Conservation (phyloP, 495 filamentous ascomycete genomes). For the Thozetella sp. region DNA sequence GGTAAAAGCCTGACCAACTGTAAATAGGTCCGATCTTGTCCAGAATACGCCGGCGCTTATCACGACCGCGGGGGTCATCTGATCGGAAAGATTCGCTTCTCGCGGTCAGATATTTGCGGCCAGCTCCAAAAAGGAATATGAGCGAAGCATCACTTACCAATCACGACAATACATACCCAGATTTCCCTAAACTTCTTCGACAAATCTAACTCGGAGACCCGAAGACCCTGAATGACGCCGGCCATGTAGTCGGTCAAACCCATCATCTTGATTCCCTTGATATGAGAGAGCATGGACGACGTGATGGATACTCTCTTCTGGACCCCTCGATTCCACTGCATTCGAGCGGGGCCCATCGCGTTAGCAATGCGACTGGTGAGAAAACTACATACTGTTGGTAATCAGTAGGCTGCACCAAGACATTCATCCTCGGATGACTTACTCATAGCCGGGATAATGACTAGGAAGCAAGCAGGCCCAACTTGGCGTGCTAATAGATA, state of each 20-base stretch:
- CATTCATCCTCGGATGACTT: background rate
- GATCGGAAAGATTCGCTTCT: background rate
- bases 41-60: background rate
- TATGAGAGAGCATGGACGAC: constrained; percentile 24
- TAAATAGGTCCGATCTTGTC: constrained; percentile 10
- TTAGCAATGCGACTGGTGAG: constrained; percentile 9
- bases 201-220: constrained; percentile 19
- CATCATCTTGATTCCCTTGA: constrained; percentile 39
- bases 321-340: constrained; percentile 29
- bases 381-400: constrained; percentile 1
- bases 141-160: background rate
- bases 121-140: background rate
- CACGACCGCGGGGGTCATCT: constrained; percentile 1
- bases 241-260: constrained; percentile 20
- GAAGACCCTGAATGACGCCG: constrained; percentile 13
- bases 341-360: constrained; percentile 20
- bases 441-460: constrained; percentile 9
- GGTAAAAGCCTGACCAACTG: constrained; percentile 31
- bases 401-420: background rate
- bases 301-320: constrained; percentile 29
- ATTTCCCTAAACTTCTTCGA: constrained; percentile 17
- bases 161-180: background rate
- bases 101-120: background rate
- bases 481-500: constrained; percentile 14
- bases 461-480: constrained; percentile 15